Base-by-base conservation (phyloP, 2,329 filamentous ascomycete species). In the Ophiostoma populinum region DNA sequence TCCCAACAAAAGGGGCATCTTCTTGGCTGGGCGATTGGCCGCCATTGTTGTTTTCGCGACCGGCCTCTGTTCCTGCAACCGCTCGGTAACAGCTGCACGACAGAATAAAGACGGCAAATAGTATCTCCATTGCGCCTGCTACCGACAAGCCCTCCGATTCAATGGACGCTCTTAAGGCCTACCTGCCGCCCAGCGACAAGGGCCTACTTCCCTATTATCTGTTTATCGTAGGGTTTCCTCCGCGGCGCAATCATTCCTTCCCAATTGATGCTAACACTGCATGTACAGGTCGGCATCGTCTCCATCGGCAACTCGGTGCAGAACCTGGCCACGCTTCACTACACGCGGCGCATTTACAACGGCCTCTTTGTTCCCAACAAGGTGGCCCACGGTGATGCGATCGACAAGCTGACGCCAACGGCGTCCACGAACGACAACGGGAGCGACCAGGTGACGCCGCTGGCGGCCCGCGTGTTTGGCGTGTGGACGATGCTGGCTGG, bases 281-380 rank as follows among this genome's bases (percentile, higher is more conserved):
- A 8, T 25, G n/a, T 19, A 12, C 44, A 94, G 87, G 69, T 92
- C 51, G 83, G 83, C 38, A 51, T 85, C 38, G 69, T 92, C 38
- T 83, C 87, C 20, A 65, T 90, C 40, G 77, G 72, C 49, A 98
- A 98, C 63, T 79, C 75, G 24, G 53, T 92, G 31, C 86, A 94
- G 62, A 74, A 80, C 51, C 92, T 92, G 58, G 49, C 62, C 24
- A 92, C 83, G 13, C 66, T 86, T 4, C 65, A 75, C 54, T 92
- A 81, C 59, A 85, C 85, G 7, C 73, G 76, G n/a, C 78, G 82
- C 53, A 71, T 95, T 50, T 98, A 95, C 63, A 72, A 77, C 46
- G 74, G 74, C 41, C 58, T 58, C 43, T 73, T 71, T 47, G 56
- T 73, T 15, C 55, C 58, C 35, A 70, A 70, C 58, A 40, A 9